Evolutionary conservation across 2,329 filamentous ascomycete genomes (phyloP).

Genomic region (Metarhizium brunneum): DNA sequence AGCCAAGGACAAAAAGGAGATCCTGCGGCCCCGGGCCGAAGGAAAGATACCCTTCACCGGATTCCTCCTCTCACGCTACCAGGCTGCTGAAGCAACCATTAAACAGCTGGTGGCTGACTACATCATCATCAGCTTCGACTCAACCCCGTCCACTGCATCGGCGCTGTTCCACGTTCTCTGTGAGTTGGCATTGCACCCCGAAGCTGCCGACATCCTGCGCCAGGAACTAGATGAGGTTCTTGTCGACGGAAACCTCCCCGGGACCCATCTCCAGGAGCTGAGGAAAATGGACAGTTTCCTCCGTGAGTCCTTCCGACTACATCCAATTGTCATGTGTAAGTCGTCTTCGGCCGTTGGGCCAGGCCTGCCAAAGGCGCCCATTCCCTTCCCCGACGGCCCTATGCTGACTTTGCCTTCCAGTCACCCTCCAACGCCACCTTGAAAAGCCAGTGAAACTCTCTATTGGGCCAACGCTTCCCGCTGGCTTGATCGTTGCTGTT

Average conservation of each 20-base stretch:
- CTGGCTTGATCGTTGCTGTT: constrained; percentile 13
- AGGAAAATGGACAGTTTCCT: constrained; percentile 15
- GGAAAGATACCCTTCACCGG: background rate
- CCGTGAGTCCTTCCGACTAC: constrained; percentile 6
- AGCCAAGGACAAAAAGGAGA: background rate
- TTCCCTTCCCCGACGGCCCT: background rate
- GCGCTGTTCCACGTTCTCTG: constrained; percentile 19
- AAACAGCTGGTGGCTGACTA: constrained; percentile 5
- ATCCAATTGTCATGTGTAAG: constrained; percentile 2
- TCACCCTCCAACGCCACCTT: constrained; percentile 9
- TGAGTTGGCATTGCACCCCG: constrained; percentile 34
- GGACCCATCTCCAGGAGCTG: constrained; percentile 12
- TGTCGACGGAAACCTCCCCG: constrained; percentile 11
- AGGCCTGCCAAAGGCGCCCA: too few species aligned
- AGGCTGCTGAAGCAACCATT: background rate
- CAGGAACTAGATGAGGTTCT: constrained; percentile 31
- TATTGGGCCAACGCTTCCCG: constrained; percentile 12
- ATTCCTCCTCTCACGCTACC: background rate
- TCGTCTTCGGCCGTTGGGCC: constrained; percentile 9
- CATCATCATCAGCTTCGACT: constrained; percentile 7
- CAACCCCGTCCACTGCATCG: constrained; percentile 5
- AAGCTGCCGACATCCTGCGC: constrained; percentile 33
- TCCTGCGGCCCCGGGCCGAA: too few species aligned
- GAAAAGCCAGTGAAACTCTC: constrained; percentile 10
- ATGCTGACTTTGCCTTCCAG: background rate